phyloP scores from a whole-genome alignment of 2,329 filamentous ascomycete species.

The Sporothrix brunneoviolacea region DNA sequence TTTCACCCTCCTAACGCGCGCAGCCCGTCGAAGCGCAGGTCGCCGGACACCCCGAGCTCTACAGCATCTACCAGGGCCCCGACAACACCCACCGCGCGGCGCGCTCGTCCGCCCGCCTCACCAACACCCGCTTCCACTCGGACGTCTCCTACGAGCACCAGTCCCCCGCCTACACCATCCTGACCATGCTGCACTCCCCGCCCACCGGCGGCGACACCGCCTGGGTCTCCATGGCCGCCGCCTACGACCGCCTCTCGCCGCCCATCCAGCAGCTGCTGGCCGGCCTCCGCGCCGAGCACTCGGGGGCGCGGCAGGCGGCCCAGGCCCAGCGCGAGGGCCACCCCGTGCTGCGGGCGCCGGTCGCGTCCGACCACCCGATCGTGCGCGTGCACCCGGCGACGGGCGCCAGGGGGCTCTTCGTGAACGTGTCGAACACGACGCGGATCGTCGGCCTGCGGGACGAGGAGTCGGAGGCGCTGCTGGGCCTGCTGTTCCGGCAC shows the following conservation, averaged over 20 bases:
- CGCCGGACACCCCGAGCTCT: conserved; percentile 36
- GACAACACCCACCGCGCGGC: conserved; percentile 37
- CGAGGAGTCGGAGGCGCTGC: conserved; percentile 59
- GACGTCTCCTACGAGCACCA: conserved; percentile 39
- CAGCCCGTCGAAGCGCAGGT: conserved; percentile 37
- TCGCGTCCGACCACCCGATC: conserved; percentile 67
- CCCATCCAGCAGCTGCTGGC: conserved; percentile 31
- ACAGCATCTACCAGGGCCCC: conserved; percentile 40
- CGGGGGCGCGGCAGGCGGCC: conserved; percentile 32
- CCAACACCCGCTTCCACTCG: conserved; percentile 33
- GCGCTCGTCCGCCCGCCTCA: conserved; percentile 29
- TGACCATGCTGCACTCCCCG: conserved; percentile 28
- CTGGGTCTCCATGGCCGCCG: conserved; percentile 31
- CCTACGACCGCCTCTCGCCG: conserved; percentile 31
- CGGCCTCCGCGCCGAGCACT: conserved; percentile 32
- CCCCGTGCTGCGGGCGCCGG: conserved; percentile 34
- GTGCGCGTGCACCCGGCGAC: conserved; percentile 75
- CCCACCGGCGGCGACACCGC: conserved; percentile 32
- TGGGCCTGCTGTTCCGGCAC: conserved; percentile 62
- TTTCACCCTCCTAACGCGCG: too few relatives aligned
- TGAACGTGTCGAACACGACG: conserved; percentile 59
- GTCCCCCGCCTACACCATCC: conserved; percentile 34
- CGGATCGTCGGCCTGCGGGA: conserved; percentile 57
- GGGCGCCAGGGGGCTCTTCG: conserved; percentile 74
- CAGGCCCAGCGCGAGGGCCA: conserved; percentile 27